Conservation (phyloP, 1,284 basidiomycete genomes). For the Leccinum fallax region DNA sequence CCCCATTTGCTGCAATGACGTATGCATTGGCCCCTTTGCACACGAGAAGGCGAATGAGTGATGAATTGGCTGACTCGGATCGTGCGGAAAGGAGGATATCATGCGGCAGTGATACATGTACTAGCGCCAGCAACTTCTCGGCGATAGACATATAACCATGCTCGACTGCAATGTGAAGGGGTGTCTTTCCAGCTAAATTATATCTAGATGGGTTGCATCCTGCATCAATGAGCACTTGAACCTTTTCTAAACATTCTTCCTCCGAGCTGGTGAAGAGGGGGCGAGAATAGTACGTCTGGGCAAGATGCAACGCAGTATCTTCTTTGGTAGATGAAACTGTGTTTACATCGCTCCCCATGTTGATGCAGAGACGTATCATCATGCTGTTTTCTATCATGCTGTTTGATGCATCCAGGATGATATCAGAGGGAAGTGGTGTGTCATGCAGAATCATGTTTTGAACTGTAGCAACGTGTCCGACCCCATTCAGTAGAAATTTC, state of each 20-base stretch:
- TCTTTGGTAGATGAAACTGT: neutral
- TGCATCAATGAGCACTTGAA: neutral
- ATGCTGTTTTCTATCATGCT: neutral
- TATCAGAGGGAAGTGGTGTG: neutral
- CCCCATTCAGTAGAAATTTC: no score
- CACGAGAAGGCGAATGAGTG: neutral
- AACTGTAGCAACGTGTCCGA: slow-evolving; percentile 7
- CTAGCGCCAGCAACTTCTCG: neutral
- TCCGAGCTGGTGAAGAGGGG: no score
- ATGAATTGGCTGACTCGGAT: neutral
- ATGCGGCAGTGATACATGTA: neutral
- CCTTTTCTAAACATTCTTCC: neutral
- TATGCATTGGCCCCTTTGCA: neutral
- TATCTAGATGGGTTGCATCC: neutral
- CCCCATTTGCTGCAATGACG: neutral
- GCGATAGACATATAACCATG: neutral
- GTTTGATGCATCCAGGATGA: slow-evolving; percentile 3
- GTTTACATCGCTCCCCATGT: neutral
- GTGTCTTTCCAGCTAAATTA: neutral
- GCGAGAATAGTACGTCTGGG: no score
- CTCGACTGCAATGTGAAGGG: neutral
- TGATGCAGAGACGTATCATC: slow-evolving; percentile 1
- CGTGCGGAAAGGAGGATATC: neutral
- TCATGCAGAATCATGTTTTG: neutral
- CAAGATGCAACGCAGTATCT: neutral